A percentile compares a stretch with the other conserved stretches of the same genome.
Conservation (phyloP, 2,329 filamentous ascomycete genomes). For the Penicillium sp. region DNA sequence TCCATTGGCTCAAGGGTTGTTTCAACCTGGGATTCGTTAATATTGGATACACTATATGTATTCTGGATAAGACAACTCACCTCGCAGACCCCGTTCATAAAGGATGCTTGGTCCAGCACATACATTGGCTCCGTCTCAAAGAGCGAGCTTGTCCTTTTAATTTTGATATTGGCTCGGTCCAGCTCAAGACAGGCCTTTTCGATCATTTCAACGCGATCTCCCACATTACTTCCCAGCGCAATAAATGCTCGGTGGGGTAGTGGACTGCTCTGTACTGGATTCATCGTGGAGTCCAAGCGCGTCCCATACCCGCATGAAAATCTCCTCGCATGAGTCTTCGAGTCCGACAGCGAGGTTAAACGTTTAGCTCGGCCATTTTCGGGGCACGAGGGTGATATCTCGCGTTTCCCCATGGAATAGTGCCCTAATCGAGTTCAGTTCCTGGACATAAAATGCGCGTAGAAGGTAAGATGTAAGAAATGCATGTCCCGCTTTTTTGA, state of each 20-base stretch:
- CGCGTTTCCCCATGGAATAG: constrained; percentile 2
- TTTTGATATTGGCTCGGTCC: constrained; percentile 64
- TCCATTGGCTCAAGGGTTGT: constrained; percentile 70
- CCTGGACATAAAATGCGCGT: background rate
- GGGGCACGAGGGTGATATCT: background rate
- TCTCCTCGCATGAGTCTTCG: constrained; percentile 12
- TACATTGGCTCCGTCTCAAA: constrained; percentile 99
- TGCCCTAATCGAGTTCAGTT: constrained; percentile 9
- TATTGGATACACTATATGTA: background rate
- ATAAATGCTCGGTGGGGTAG: constrained; percentile 60
- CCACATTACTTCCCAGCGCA: constrained; percentile 88
- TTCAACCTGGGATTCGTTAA: constrained; percentile 58
- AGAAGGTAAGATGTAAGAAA: constrained; percentile 8
- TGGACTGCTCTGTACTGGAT: constrained; percentile 1
- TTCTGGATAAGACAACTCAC: constrained; percentile 48
- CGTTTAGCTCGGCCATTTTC: constrained; percentile 10
- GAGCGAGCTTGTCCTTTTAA: constrained; percentile 76
- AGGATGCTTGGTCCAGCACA: constrained; percentile 78
- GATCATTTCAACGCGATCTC: constrained; percentile 78
- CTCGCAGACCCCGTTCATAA: constrained; percentile 90
- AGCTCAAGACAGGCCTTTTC: constrained; percentile 77
- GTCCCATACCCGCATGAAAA: constrained; percentile 17
- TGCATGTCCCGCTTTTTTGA: constrained; percentile 9
- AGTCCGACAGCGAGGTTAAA: constrained; percentile 8
- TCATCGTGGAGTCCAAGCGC: constrained; percentile 12